Evolutionary conservation across 371 early-diverging fungal species (phyloP).

Genomic region (Mycotypha africana): DNA sequence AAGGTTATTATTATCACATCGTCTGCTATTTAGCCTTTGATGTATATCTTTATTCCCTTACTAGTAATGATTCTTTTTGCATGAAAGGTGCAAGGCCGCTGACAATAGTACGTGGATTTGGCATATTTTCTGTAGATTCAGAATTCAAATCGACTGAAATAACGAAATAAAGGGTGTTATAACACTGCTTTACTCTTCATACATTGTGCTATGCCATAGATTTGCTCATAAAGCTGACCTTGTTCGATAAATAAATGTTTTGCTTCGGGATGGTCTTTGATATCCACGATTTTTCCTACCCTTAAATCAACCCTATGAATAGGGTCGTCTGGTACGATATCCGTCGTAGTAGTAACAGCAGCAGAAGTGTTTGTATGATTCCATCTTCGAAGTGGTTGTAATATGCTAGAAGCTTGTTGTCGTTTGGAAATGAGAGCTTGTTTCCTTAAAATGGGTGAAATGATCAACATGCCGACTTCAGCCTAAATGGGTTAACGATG

Average conservation of each 20-base stretch:
- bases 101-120: conserved; percentile 65
- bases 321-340: conserved; percentile 31
- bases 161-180: no score
- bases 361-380: neutral
- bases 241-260: conserved; percentile 73
- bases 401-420: no score
- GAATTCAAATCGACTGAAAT: conserved; percentile 27
- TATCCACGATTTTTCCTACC: conserved; percentile 68
- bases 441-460: no score
- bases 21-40: neutral
- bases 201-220: no score
- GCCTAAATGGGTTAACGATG: no score
- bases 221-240: conserved; percentile 20
- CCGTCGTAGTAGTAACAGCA: neutral
- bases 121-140: conserved; percentile 22
- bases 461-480: no score
- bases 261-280: conserved; percentile 66
- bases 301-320: conserved; percentile 63
- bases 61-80: conserved; percentile 41
- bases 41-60: neutral
- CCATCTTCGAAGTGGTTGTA: no score
- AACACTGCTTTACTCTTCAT: no score
- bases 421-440: no score
- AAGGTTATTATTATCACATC: neutral
- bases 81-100: conserved; percentile 66